These are phyloP conservation scores for Candida lessepsii DNA, from an alignment of 805 yeast genomes.

Conservation along the genomic window DNA sequence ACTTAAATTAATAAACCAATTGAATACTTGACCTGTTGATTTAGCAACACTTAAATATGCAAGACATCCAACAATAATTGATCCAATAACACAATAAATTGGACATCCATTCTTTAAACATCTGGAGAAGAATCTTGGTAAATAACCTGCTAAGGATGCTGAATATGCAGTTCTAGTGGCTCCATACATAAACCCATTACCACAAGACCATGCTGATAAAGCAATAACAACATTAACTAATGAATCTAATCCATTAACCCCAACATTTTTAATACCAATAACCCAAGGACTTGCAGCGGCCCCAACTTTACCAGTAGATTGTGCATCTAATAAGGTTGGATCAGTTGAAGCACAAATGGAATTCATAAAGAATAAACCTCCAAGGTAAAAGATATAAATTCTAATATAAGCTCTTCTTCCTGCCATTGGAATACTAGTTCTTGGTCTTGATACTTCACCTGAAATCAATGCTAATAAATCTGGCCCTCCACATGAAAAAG, in stretches of 20 bases:
- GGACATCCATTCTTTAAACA: conserved; percentile 36
- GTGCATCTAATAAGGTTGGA: conserved; percentile 27
- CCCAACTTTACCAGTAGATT: conserved; percentile 31
- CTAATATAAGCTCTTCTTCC: conserved; percentile 35
- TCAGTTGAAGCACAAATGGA: conserved; percentile 33
- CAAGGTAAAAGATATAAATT: conserved; percentile 35
- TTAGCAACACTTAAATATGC: conserved; percentile 29
- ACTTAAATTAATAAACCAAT: conserved; percentile 37
- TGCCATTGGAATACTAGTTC: conserved; percentile 33
- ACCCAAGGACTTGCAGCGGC: conserved; percentile 40
- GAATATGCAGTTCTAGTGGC: conserved; percentile 35
- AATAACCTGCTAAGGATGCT: conserved; percentile 35
- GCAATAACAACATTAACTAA: conserved; percentile 34
- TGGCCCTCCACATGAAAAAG: conserved; percentile 37
- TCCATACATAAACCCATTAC: conserved; percentile 35
- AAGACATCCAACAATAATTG: conserved; percentile 22
- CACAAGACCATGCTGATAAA: conserved; percentile 38
- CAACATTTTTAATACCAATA: conserved; percentile 34
- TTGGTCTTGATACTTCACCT: conserved; percentile 46
- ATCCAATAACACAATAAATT: conserved; percentile 26
- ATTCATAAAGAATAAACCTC: conserved; percentile 39
- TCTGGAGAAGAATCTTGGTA: conserved; percentile 31
- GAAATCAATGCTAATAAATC: conserved; percentile 32
- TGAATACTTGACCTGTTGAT: conserved; percentile 29
- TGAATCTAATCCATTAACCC: conserved; percentile 34